Base-by-base conservation (phyloP, 106 monocot species). In the Platanthera guangdongensis region DNA sequence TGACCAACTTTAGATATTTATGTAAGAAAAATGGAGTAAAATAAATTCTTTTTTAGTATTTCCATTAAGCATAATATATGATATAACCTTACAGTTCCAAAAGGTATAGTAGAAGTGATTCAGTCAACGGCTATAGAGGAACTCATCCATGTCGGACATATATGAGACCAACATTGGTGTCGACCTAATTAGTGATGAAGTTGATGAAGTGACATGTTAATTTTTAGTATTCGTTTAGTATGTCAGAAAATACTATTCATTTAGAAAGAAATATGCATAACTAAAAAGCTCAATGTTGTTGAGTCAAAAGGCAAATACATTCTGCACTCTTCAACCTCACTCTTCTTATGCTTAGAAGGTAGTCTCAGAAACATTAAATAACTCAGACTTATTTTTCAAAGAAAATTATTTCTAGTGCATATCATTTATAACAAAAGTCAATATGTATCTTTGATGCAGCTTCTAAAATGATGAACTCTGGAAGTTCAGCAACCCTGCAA, bases 71-170 rank as follows among this genome's bases (percentile, higher is more conserved):
- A 19, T 9, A 52, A 30, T 28, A 52, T 54, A 16, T 49, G 28
- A 25, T 69, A 51, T 28, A 73, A 18, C 67, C 88, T 84, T 79
- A 93, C 92, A 96, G 63, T 72, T 96, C 95, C 78, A 96, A 74
- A 52, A 96, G 88, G 83, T 96, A 92, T 57, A 95, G 73, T 74
- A 90, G 92, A 81, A 93, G 84, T 48, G 95, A 95, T 84, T 92
- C 95, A 7, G 95, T 92, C 64, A 95, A 78, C 25, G 95, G 92
- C 72, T 95, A 87, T 74, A 95, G 87, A 45, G 95, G 95, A 46
- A 95, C 95, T 92, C 95, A 95, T 84, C 95, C 95, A 65, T 92
- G 78, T 80, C 95, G 90, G 57, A 95, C 95, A 78, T 90, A 90
- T 78, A 95, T 95, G 53, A 92, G 90, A 39, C 90, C 92, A 72